Evolutionary conservation across 1,284 basidiomycete genomes (phyloP).

Genomic region (Leccinum holopus): DNA sequence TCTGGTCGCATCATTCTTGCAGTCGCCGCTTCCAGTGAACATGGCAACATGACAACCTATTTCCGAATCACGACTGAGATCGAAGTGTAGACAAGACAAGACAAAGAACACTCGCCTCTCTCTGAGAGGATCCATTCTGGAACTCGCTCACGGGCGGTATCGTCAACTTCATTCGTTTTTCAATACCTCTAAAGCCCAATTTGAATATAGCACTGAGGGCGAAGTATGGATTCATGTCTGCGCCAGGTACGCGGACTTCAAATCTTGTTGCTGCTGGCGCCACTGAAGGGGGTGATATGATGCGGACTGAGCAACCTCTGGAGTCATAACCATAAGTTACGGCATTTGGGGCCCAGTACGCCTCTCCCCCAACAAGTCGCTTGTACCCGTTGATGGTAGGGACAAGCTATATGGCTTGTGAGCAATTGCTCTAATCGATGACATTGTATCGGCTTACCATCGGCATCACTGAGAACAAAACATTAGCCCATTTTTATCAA

Average conservation of each 20-base stretch:
- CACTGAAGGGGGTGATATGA: slow-evolving; percentile 87
- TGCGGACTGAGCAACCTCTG: slow-evolving; percentile 85
- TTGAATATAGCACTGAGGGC: slow-evolving; percentile 85
- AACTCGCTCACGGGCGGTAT: slow-evolving; percentile 70
- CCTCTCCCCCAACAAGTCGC: slow-evolving; percentile 90
- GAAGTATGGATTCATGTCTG: slow-evolving; percentile 93
- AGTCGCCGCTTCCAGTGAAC: slow-evolving; percentile 79
- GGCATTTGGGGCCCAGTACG: slow-evolving; percentile 94
- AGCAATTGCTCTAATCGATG: neutral
- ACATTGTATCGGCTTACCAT: slow-evolving; percentile 38
- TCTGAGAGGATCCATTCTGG: slow-evolving; percentile 26
- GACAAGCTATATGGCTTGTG: slow-evolving; percentile 57
- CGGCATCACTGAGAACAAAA: slow-evolving; percentile 53
- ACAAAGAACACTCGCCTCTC: slow-evolving; percentile 29
- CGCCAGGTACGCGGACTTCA: slow-evolving; percentile 92
- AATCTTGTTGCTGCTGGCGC: slow-evolving; percentile 80
- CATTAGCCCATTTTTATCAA: slow-evolving; percentile 1
- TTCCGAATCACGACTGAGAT: slow-evolving; percentile 1
- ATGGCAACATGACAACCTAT: slow-evolving; percentile 71
- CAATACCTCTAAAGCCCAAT: slow-evolving; percentile 84
- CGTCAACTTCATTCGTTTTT: slow-evolving; percentile 68
- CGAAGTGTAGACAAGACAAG: neutral
- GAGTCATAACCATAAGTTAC: slow-evolving; percentile 96
- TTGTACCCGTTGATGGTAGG: slow-evolving; percentile 99
- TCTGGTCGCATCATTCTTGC: slow-evolving; percentile 72